A percentile compares a stretch with the other conserved stretches of the same genome.
phyloP scores from a whole-genome alignment of 139 green algal species.

The Microglena sp. region DNA sequence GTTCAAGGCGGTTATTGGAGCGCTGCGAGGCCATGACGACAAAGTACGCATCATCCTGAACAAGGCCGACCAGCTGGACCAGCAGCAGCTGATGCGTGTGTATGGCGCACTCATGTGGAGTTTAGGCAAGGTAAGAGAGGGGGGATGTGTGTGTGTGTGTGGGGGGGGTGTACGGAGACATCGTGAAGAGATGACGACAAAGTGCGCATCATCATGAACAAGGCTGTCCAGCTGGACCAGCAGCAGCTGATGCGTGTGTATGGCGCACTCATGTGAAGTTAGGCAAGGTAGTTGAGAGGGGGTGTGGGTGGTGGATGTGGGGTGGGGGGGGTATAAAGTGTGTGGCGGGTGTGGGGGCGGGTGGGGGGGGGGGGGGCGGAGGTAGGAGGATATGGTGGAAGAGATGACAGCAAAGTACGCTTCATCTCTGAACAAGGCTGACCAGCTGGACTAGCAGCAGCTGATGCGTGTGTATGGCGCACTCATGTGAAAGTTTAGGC shows the following conservation, averaged over 20 bases:
- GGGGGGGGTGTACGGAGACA: too few species aligned
- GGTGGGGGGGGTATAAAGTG: too few species aligned
- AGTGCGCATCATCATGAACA: slow-evolving; percentile 93
- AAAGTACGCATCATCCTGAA: slow-evolving; percentile 93
- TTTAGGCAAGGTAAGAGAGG: slow-evolving; percentile 88
- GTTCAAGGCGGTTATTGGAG: slow-evolving; percentile 81
- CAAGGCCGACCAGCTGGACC: slow-evolving; percentile 86
- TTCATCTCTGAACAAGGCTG: slow-evolving; percentile 97
- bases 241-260: slow-evolving; percentile 99
- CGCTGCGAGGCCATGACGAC: slow-evolving; percentile 80
- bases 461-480: slow-evolving; percentile 97
- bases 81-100: slow-evolving; percentile 96
- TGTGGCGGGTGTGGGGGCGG: too few species aligned
- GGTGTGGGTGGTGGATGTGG: slow-evolving; percentile 60
- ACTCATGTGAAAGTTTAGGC: slow-evolving; percentile 93
- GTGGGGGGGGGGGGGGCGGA: too few species aligned
- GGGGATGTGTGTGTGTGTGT: too few species aligned
- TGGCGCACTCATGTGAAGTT: slow-evolving; percentile 94
- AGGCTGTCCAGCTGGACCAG: slow-evolving; percentile 81
- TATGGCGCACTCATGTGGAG: slow-evolving; percentile 98
- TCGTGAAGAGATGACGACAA: too few species aligned
- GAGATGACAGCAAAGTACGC: slow-evolving; percentile 92
- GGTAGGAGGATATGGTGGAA: too few species aligned
- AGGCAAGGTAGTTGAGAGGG: slow-evolving; percentile 87
- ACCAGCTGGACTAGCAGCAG: slow-evolving; percentile 84